A percentile compares a stretch with the other conserved stretches of the same genome.
These are phyloP conservation scores for Oxalis stricta DNA, from an alignment of 441 rosid species.

Conservation along the genomic window DNA sequence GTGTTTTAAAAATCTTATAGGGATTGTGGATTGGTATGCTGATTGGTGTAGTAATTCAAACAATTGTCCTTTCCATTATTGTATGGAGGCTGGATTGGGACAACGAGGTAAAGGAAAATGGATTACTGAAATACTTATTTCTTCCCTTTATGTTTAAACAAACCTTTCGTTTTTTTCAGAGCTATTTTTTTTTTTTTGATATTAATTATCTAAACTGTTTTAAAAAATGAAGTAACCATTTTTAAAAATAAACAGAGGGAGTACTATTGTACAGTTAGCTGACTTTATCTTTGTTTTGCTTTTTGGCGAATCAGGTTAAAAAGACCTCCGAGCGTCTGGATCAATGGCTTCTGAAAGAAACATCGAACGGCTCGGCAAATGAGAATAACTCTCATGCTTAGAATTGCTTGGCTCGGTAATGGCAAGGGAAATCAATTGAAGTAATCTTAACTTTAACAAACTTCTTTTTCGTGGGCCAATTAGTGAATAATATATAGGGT, in stretches of 20 bases:
- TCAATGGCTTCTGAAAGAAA: conserved; percentile 5
- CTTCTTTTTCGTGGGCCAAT: too few relatives aligned
- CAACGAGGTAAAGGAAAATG: conserved; percentile 25
- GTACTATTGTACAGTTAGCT: not conserved
- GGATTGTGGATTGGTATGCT: conserved; percentile 59
- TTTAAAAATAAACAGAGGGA: too few relatives aligned
- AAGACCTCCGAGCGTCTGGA: conserved; percentile 18
- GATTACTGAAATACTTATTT: not conserved
- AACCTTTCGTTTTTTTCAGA: too few relatives aligned
- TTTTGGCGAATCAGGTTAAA: too few relatives aligned
- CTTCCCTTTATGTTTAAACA: too few relatives aligned
- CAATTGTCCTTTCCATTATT: conserved; percentile 19
- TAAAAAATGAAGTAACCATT: too few relatives aligned
- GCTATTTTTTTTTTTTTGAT: too few relatives aligned
- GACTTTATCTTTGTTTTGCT: not conserved
- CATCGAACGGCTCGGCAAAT: conserved; percentile 3
- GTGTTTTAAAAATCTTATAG: conserved; percentile 9
- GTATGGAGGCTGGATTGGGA: conserved; percentile 45
- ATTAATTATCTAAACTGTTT: not conserved
- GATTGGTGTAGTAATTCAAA: conserved; percentile 30
- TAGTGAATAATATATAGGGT: too few relatives aligned
- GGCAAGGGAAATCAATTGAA: too few relatives aligned
- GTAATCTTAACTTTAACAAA: too few relatives aligned
- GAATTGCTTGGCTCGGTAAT: too few relatives aligned
- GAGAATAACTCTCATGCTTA: not conserved